Evolutionary conservation across 2,329 filamentous ascomycete genomes (phyloP), one percentile per base, ranked within the genome.

Genomic region (Septoria linicola): DNA sequence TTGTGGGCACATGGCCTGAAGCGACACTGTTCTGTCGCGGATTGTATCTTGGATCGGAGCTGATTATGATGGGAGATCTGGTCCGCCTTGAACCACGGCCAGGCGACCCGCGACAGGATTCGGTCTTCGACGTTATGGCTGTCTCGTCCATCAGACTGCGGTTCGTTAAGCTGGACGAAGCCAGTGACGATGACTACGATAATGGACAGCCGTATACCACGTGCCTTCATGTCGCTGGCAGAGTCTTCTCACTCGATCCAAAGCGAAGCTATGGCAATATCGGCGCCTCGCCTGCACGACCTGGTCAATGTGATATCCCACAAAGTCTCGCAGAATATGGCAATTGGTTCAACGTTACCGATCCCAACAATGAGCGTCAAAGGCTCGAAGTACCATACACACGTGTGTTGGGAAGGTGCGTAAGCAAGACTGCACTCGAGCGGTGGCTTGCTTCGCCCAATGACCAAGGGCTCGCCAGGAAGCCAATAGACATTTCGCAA

Each of bases 41-140:
- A 0, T 71, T 83, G 5, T 83, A 76, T 54, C 63, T 84, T 2
- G 81, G 82, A 0, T 62, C 76, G 2, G 82, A 85, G 59, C 67
- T 83, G 23, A 62, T 84, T 8, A 68, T 72, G 4, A 63, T 77
- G 3, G 79, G 79, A 1, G 82, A 85, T 53, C 67, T 72, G 0
- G 74, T 83, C 2, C 77, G 80, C 4, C 63, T 85, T 7, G 51
- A 67, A 0, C 69, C 66, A 2, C 47, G 46, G 17, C 37, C 48
- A 5, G 20, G 23, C 16, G 55, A 61, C 3, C 42, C 59, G 21
- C 49, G 52, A 14, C 48, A 65, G 1, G 41, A 59, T 1, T 51
- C 55, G 1, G 72, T 76, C 4, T 75, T 71, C 0, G 80, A 84
- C 47, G 71, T 83, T 13, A 64, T 84, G 60, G 66, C 77, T 10